Percentiles rank a stretch among this genome's conserved stretches.
Evolutionary conservation across 2,329 filamentous ascomycete species (phyloP).

Genomic region (Fusarium albidum): DNA sequence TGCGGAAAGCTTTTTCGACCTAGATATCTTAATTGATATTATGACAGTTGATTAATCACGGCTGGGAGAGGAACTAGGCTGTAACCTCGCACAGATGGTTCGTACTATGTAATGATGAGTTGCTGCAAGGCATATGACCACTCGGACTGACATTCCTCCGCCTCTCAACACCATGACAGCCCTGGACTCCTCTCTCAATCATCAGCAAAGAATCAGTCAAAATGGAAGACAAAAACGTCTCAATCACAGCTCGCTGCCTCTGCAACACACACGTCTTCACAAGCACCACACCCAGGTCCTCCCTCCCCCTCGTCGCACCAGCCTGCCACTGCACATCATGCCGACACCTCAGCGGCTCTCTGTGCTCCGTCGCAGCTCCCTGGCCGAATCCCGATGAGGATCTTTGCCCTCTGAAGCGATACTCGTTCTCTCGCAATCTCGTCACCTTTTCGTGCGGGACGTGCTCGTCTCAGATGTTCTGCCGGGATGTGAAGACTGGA

Average conservation of each 20-base stretch:
- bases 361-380: not conserved
- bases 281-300: not conserved
- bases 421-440: not conserved
- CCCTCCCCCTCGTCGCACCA: not conserved
- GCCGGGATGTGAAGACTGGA: too few relatives aligned
- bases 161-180: too few relatives aligned
- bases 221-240: not conserved
- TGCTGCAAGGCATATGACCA: too few relatives aligned
- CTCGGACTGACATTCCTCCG: too few relatives aligned
- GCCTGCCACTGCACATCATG: constrained; percentile 1
- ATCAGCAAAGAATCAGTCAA: not conserved
- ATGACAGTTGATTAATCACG: too few relatives aligned
- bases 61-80: too few relatives aligned
- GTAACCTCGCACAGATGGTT: too few relatives aligned
- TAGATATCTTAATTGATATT: not conserved
- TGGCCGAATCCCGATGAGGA: not conserved
- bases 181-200: too few relatives aligned
- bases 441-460: not conserved
- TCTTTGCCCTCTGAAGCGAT: not conserved
- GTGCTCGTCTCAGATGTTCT: not conserved
- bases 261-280: not conserved
- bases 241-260: not conserved
- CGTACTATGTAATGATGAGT: too few relatives aligned
- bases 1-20: constrained; percentile 12
- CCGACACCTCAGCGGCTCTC: not conserved